phyloP scores from a whole-genome alignment of 2,329 filamentous ascomycete species.

The Xylariaceae sp. region DNA sequence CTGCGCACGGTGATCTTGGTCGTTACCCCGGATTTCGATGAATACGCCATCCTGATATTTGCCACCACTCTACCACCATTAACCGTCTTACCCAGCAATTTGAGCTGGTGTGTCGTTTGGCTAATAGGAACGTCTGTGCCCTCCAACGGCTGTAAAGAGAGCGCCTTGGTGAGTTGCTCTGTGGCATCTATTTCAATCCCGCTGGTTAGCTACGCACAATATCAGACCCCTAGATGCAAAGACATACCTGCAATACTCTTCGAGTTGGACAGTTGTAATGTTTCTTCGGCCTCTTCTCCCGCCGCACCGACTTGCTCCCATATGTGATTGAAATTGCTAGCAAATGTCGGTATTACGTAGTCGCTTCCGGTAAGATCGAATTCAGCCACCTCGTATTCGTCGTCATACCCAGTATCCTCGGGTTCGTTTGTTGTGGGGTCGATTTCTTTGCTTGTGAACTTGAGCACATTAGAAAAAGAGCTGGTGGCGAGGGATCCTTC shows the following conservation, averaged over 20 bases:
- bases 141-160: slow-evolving; percentile 90
- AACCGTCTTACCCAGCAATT: slow-evolving; percentile 93
- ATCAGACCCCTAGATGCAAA: slow-evolving; percentile 1
- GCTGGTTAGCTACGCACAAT: slow-evolving; percentile 10
- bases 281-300: slow-evolving; percentile 87
- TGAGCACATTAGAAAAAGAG: slow-evolving; percentile 86
- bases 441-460: slow-evolving; percentile 97
- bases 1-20: slow-evolving; percentile 90
- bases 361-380: slow-evolving; percentile 88
- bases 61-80: slow-evolving; percentile 84
- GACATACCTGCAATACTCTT: slow-evolving; percentile 87
- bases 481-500: slow-evolving; percentile 72
- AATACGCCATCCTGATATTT: slow-evolving; percentile 88
- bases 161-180: slow-evolving; percentile 77
- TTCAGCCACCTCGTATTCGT: slow-evolving; percentile 95
- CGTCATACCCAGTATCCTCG: slow-evolving; percentile 88
- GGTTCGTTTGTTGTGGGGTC: slow-evolving; percentile 91
- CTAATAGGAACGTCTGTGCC: slow-evolving; percentile 88
- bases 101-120: slow-evolving; percentile 87
- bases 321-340: slow-evolving; percentile 89
- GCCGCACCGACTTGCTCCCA: slow-evolving; percentile 92
- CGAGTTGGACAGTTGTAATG: slow-evolving; percentile 77
- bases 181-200: slow-evolving; percentile 64
- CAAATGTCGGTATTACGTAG: slow-evolving; percentile 90
- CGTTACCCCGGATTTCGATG: slow-evolving; percentile 86